phyloP scores from a whole-genome alignment of 306 rosid genomes.

The cucumber (Cucumis sativus) region DNA sequence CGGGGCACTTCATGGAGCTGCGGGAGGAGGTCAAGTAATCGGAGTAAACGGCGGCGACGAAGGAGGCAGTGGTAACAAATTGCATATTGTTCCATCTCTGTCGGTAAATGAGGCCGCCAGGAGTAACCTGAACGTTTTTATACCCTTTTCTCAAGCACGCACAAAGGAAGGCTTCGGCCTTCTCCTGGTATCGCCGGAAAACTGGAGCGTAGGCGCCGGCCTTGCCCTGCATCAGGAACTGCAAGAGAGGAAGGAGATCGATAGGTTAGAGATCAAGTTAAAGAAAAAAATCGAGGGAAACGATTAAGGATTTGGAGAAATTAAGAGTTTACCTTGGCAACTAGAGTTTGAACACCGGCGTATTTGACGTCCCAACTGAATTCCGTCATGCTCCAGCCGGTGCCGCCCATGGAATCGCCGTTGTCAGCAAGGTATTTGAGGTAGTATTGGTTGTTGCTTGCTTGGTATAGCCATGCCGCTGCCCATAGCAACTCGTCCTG shows the following conservation, averaged over 20 bases:
- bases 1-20: conserved; percentile 33
- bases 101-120: conserved; percentile 81
- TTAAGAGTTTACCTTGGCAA: conserved; percentile 52
- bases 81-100: conserved; percentile 98
- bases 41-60: conserved; percentile 71
- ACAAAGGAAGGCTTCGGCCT: conserved; percentile 82
- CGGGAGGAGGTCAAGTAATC: conserved; percentile 67
- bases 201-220: conserved; percentile 53
- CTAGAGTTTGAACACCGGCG: conserved; percentile 82
- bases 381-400: conserved; percentile 87
- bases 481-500: conserved; percentile 97
- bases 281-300: too few species aligned
- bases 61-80: conserved; percentile 77
- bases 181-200: conserved; percentile 47
- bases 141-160: conserved; percentile 60
- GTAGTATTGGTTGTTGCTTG: conserved; percentile 59
- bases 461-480: conserved; percentile 95
- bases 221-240: conserved; percentile 85
- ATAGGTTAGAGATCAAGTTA: background rate
- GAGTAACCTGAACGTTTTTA: conserved; percentile 64
- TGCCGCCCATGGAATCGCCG: conserved; percentile 81
- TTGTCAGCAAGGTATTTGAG: conserved; percentile 72
- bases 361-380: conserved; percentile 94
- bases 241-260: conserved; percentile 4
- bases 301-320: background rate